Base-by-base conservation (phyloP, 768 basidiomycete species). In the Clavaria fumosa region DNA sequence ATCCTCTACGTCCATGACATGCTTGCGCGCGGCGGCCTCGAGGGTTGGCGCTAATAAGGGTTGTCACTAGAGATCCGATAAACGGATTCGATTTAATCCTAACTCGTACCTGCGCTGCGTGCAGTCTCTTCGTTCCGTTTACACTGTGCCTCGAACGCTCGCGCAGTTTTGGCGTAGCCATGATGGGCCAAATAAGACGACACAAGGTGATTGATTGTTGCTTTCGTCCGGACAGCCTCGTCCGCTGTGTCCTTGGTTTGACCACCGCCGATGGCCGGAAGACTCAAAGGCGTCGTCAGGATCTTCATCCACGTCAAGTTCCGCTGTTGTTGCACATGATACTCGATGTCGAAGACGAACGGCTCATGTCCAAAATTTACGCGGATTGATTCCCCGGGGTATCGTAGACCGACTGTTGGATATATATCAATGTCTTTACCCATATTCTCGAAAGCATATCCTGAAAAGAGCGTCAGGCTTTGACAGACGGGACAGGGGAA, bases 321-420 rank as follows among this genome's bases (percentile, higher is more conserved):
- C 36, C 75, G 70, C 46, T 71, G 71, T 46, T 78, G 75, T 44
- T 77, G 75, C 11, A 84, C 80, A 48, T 91, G 74, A 34, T 76
- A 72, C 39, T 90, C 83, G 50, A 97, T 93, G 55, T 95, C 90
- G 54, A 74, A 96, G 47, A 65, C 69, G 70, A 96, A 97, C 3
- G 76, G 67, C 6, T 72, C 73, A 51, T 78, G 76, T 19, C 88
- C 88, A 53, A 97, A 91, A 60, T 97, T 96, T 49, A 78, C 78
- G 23, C 75, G 72, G 26, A 96, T 59, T 9, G 71, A 63, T 56
- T 97, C 93, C 23, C 72, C 71, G 1, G 66, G 59, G 48, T 89
- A 79, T 35, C 83, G 80, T 38, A 97, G 64, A 18, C 90, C 91
- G 40, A 95, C 70, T n/a, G 84, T 75, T 2, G 93, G 91, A 51